Base-by-base conservation (phyloP, 306 rosid species). In the Vigna hirtella region DNA sequence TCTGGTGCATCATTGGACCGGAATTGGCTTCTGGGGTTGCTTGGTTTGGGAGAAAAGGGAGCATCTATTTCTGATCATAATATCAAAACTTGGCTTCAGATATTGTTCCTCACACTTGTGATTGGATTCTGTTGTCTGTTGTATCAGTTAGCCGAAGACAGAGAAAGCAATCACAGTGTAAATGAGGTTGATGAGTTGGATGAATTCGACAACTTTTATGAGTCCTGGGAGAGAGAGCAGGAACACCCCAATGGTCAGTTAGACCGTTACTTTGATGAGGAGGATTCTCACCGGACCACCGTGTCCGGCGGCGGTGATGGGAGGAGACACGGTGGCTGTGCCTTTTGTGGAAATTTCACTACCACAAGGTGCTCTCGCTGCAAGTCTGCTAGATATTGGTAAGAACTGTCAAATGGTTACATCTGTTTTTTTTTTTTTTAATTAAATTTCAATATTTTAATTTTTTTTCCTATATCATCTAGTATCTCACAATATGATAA, bases 311-410 rank as follows among this genome's bases (percentile, higher is more conserved):
- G 52, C 11, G 5, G n/a, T 1, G 22, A 0, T 13, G 6, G 8
- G 2, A 1, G 6, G 52, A 64, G 77, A 32, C 5, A 38, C 3
- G n/a, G 42, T 81, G 59, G 61, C 32, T 81, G 88, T 15, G 66
- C 75, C 55, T 61, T 52, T 20, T 85, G 85, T 26, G 81, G 85
- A 2, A 57, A 59, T 73, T 4, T 20, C 22, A 72, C 78, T 55
- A 73, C 65, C 66, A 73, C 53, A 17, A 81, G 75, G 63, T 85
- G 88, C 45, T 78, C 88, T 15, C 77, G 83, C 20, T 85, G 88
- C 78, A 85, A 85, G 67, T 52, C 48, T 43, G 88, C 83, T 9
- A 81, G 78, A 68, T 85, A 81, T 73, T 85, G 88, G 85, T 57
- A 66, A 72, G 77, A 75, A 50, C 63, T 17, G 4, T 22, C 10